Evolutionary conservation across 2,329 filamentous ascomycete genomes (phyloP), one percentile per base, ranked within the genome.

Genomic region (Pezicula rhizophila): DNA sequence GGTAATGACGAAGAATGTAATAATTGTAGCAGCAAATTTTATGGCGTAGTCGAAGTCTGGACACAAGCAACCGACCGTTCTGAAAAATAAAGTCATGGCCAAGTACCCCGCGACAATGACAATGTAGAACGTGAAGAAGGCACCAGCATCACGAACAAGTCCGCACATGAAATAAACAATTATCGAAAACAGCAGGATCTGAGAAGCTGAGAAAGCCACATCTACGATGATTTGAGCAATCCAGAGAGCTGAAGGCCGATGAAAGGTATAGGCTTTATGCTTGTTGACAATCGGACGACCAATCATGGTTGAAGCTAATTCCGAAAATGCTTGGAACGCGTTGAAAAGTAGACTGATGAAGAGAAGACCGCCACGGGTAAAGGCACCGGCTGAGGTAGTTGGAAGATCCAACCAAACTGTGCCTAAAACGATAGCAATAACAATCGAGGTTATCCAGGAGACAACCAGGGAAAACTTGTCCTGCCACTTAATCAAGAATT

Each of bases 11-110:
- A 91, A 89, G n/a, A 91, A 69, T 0, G 87, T 91, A 55, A 95
- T 89, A 46, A 89, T 77, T 1, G 89, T 75, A 5, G 88, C 83
- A 6, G 87, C 87, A 48, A 88, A 85, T 65, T 91, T 91, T 66
- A 91, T 87, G 3, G 90, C 90, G 39, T 86, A 87, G 63, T 95
- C 87, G 50, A 95, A 95, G 60, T 89, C 86, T 0, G 87, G 85
- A 51, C 85, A 89, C 11, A 87, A 51, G 51, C 83, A 89, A 6
- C 84, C 87, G 2, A 91, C 74, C 2, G 85, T 87, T 51, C 87
- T 73, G 71, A 91, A 90, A 64, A 89, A 85, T 2, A 89, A 70
- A 0, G 85, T 89, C 83, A 90, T 89, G 8, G 78, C 78, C 26
- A 87, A 75, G 57, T 86, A 87, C 3, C 78, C 81, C 2, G 77